Base-by-base conservation (phyloP, 495 filamentous ascomycete species). In the Arthonia radiata region DNA sequence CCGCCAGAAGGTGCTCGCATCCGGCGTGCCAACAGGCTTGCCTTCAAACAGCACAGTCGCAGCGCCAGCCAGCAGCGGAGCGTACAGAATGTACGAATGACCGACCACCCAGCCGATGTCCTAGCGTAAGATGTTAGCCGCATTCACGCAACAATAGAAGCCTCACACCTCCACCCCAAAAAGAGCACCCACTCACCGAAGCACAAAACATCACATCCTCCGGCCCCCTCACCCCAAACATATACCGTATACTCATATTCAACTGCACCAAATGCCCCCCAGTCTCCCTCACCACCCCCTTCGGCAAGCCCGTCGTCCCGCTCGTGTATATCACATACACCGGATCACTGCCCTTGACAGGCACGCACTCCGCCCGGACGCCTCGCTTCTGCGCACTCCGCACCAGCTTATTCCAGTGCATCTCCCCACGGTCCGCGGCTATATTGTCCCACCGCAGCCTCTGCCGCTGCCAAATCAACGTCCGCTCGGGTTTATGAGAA, bases 311-410 rank as follows among this genome's bases (percentile, higher is more conserved):
- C 1, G 80, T 92, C 2, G 81, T 90, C 59, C 61, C 65, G 39
- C 59, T 64, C 1, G 81, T 92, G 39, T 91, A 90, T 26, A 93
- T 91, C 33, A 92, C 76, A 48, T 93, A 93, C 12, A 91, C 44
- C 2, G 57, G 65, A 35, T 91, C 80, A 5, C 57, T 64, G 24
- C 76, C 72, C 30, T 59, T 64, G 3, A 89, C 68, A 0, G 81
- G 70, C 7, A 90, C 77, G 23, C 73, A 61, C 1, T 53, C 64
- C 4, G 71, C 67, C 42, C 56, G 67, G 22, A 79, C 33, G 0
- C 64, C 64, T 25, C 76, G 57, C 23, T 57, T 57, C 9, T 51
- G 56, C 5, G 67, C 74, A 28, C 66, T 75, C 31, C 64, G 59
- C 2, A 79, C 65, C 18, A 89, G 49, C 27, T 62, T 50, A 41